A percentile compares a stretch with the other conserved stretches of the same genome.
These are phyloP conservation scores for Dryas drummondii DNA, from an alignment of 306 rosid genomes.

Conservation along the genomic window DNA sequence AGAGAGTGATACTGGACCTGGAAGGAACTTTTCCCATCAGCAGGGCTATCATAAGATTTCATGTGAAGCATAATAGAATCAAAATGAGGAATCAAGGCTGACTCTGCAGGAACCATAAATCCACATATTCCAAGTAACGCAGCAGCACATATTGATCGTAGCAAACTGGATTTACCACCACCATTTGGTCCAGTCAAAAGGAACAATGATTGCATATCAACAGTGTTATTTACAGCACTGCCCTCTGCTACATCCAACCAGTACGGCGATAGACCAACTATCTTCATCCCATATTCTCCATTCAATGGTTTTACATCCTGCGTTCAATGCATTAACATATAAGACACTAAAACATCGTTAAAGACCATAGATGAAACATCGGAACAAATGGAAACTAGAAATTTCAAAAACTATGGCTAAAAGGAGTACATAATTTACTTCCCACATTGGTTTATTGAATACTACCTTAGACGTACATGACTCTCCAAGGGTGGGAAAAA, in stretches of 20 bases:
- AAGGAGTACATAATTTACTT: too few relatives aligned
- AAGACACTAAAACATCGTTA: constrained; percentile 7
- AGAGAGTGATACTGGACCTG: constrained; percentile 61
- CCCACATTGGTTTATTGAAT: constrained; percentile 13
- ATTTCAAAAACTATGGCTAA: too few relatives aligned
- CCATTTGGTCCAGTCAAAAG: constrained; percentile 99
- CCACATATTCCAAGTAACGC: constrained; percentile 91
- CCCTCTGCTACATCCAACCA: constrained; percentile 86
- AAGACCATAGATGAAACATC: too few relatives aligned
- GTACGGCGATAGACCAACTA: constrained; percentile 78
- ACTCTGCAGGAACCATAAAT: constrained; percentile 87
- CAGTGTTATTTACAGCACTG: constrained; percentile 73
- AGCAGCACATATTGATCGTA: constrained; percentile 92
- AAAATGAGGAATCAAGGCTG: constrained; percentile 80
- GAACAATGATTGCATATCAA: constrained; percentile 82
- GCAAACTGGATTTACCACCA: constrained; percentile 94
- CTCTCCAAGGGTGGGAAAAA: constrained; percentile 71
- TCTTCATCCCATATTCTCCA: constrained; percentile 56
- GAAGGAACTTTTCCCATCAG: constrained; percentile 94
- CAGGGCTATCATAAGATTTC: constrained; percentile 97
- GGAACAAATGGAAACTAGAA: too few relatives aligned
- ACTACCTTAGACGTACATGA: constrained; percentile 51
- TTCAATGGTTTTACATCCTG: constrained; percentile 50
- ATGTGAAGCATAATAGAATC: constrained; percentile 89
- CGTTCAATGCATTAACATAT: constrained; percentile 22